These are phyloP conservation scores for Salix dunnii DNA, from an alignment of 345 rosid species.

Conservation along the genomic window DNA sequence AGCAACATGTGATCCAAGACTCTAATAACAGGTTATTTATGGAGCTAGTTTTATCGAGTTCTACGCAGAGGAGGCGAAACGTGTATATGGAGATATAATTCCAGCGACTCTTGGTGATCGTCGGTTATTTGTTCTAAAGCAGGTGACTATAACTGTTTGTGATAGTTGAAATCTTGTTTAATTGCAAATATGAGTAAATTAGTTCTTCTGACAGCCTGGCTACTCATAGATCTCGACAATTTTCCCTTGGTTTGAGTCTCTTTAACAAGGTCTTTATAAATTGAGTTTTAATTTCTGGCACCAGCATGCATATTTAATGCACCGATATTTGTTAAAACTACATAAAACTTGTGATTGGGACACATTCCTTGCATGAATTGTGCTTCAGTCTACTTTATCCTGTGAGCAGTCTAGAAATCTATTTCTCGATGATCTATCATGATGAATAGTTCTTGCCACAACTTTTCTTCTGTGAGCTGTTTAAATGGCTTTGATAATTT, in stretches of 20 bases:
- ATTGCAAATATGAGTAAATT: background rate
- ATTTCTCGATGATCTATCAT: background rate
- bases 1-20: conserved; percentile 11
- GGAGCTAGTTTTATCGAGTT: conserved; percentile 93
- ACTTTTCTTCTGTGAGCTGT: background rate
- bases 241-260: background rate
- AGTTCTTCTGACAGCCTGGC: conserved; percentile 2
- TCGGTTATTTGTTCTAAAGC: conserved; percentile 76
- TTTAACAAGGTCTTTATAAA: background rate
- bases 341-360: background rate
- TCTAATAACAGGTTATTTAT: conserved; percentile 63
- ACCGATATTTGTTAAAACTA: too few species aligned
- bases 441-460: background rate
- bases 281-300: background rate
- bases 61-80: conserved; percentile 91
- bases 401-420: background rate
- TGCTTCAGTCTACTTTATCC: background rate
- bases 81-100: conserved; percentile 89
- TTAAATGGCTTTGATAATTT: background rate
- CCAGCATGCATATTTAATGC: background rate
- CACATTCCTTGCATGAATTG: background rate
- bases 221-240: background rate
- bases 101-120: conserved; percentile 79
- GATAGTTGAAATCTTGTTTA: background rate
- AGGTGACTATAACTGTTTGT: conserved; percentile 41